Conservation (phyloP, 1,139 yeast genomes). For the Saccharomycopsis hybrid region DNA sequence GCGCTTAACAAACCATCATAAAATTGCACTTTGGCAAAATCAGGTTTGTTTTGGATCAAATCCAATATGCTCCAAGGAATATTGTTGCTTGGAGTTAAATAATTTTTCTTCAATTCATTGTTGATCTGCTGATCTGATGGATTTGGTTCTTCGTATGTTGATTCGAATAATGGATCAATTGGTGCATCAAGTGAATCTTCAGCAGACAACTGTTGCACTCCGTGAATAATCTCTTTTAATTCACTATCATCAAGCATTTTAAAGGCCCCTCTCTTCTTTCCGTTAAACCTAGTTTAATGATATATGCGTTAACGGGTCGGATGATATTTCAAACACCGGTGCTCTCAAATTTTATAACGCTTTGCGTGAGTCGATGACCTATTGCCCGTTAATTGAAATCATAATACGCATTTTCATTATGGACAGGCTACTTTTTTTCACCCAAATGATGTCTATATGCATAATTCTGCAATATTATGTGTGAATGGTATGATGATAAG, state of each 20-base stretch:
- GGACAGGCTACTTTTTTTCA: too few relatives aligned
- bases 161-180: not conserved
- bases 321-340: too few relatives aligned
- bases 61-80: slow-evolving; percentile 47
- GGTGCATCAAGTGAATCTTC: not conserved
- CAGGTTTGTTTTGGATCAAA: slow-evolving; percentile 24
- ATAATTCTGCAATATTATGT: too few relatives aligned
- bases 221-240: not conserved
- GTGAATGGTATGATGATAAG: too few relatives aligned
- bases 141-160: not conserved
- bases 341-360: too few relatives aligned
- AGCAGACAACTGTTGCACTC: not conserved
- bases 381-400: too few relatives aligned
- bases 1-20: slow-evolving; percentile 40
- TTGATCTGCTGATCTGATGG: slow-evolving; percentile 20
- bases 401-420: too few relatives aligned
- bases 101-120: slow-evolving; percentile 28
- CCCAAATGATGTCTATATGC: too few relatives aligned
- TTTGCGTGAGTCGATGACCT: too few relatives aligned
- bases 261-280: too few relatives aligned
- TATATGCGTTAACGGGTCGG: too few relatives aligned
- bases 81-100: slow-evolving; percentile 44
- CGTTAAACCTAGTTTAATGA: too few relatives aligned
- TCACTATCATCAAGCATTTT: slow-evolving; percentile 2
- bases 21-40: slow-evolving; percentile 24